Evolutionary conservation across 2,329 filamentous ascomycete species (phyloP).

Genomic region (Botrytis pseudocinerea): DNA sequence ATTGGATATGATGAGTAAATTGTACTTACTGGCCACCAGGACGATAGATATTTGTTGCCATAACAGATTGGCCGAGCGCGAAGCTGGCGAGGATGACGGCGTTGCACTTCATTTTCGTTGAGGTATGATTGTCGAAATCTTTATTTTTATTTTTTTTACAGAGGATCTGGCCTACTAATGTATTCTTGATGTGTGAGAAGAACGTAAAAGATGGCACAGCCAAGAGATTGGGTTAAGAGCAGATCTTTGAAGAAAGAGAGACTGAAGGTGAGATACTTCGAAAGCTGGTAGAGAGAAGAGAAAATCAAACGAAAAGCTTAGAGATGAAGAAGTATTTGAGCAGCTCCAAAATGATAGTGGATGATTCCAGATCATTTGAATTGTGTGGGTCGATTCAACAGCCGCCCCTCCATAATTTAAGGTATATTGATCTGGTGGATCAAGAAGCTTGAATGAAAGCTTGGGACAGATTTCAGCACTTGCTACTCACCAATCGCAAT

Average conservation of each 20-base stretch:
- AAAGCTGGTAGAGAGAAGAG: slow-evolving; percentile 14
- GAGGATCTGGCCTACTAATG: slow-evolving; percentile 20
- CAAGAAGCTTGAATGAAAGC: slow-evolving; percentile 20
- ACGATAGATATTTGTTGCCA: slow-evolving; percentile 21
- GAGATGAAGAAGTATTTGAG: slow-evolving; percentile 17
- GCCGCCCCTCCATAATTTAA: slow-evolving; percentile 21
- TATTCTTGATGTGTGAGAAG: slow-evolving; percentile 10
- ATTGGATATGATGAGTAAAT: not conserved
- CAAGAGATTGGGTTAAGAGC: slow-evolving; percentile 11
- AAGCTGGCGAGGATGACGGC: slow-evolving; percentile 21
- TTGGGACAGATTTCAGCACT: slow-evolving; percentile 1
- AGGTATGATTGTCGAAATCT: not conserved
- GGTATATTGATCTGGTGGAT: slow-evolving; percentile 14
- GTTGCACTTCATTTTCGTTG: slow-evolving; percentile 23
- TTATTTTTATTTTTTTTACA: not conserved
- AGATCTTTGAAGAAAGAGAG: slow-evolving; percentile 20
- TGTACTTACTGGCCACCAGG: slow-evolving; percentile 20
- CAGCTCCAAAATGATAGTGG: slow-evolving; percentile 1
- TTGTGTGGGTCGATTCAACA: slow-evolving; percentile 7
- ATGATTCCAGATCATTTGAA: slow-evolving; percentile 17
- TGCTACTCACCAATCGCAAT: not conserved
- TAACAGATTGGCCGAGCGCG: slow-evolving; percentile 22
- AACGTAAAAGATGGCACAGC: slow-evolving; percentile 21
- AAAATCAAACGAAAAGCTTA: not conserved
- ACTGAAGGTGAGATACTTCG: slow-evolving; percentile 21